A percentile compares a stretch with the other conserved stretches of the same genome.
phyloP scores from a whole-genome alignment of 345 rosid species.

The sweet orange (Citrus sinensis) region DVS_A1.0 CM039166.1:5720001-5720500 shows the following conservation, averaged over 20 bases:
- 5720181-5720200: constrained; percentile 91
- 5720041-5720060: constrained; percentile 72
- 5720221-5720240: neutral
- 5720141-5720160: constrained; percentile 57
- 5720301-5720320: neutral
- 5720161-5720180: constrained; percentile 93
- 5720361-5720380: constrained; percentile 1
- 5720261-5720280: neutral
- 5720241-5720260: constrained; percentile 3
- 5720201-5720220: constrained; percentile 79
- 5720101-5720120: constrained; percentile 8
- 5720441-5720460: constrained; percentile 76
- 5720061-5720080: neutral
- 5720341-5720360: neutral
- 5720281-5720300: neutral
- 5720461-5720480: constrained; percentile 83
- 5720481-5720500: constrained; percentile 75
- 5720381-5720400: constrained; percentile 11
- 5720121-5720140: neutral
- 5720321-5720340: neutral
- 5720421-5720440: constrained; percentile 83
- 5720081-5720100: neutral
- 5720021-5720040: constrained; percentile 85
- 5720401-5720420: constrained; percentile 74
- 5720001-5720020: constrained; percentile 74